phyloP scores from a whole-genome alignment of 1,139 yeast genomes.

The Pichia sp. region DNA sequence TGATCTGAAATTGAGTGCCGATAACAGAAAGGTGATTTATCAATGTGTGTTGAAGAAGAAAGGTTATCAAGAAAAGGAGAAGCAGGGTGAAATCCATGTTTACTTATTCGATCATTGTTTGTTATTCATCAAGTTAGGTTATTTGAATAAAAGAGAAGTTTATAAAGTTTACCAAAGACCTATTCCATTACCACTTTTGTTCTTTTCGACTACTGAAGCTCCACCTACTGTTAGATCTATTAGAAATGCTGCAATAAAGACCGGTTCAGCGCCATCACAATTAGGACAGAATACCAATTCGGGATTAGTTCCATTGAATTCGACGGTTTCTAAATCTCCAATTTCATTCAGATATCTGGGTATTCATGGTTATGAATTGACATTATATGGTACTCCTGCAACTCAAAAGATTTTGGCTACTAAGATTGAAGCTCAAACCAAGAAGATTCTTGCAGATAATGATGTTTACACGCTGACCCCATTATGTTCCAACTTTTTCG shows the following conservation, averaged over 20 bases:
- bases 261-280: constrained; percentile 30
- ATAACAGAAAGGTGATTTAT: constrained; percentile 73
- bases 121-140: constrained; percentile 80
- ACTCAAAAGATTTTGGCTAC: constrained; percentile 82
- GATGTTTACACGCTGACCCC: constrained; percentile 81
- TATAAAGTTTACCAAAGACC: constrained; percentile 92
- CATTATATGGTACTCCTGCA: constrained; percentile 63
- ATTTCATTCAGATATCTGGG: constrained; percentile 55
- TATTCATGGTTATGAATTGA: constrained; percentile 63
- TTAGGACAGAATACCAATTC: constrained; percentile 23
- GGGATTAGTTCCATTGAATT: constrained; percentile 22
- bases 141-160: constrained; percentile 87
- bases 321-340: constrained; percentile 31
- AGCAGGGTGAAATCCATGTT: constrained; percentile 67
- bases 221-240: constrained; percentile 60
- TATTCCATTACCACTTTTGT: constrained; percentile 81
- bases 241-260: constrained; percentile 37
- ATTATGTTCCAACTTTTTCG: constrained; percentile 71
- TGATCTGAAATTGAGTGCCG: constrained; percentile 80
- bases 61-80: constrained; percentile 71
- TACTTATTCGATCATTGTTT: constrained; percentile 88
- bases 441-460: constrained; percentile 63
- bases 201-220: constrained; percentile 75
- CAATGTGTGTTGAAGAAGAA: constrained; percentile 74
- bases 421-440: constrained; percentile 77